phyloP scores from a whole-genome alignment of 257 asterid genomes.

The Phtheirospermum japonicum region DNA sequence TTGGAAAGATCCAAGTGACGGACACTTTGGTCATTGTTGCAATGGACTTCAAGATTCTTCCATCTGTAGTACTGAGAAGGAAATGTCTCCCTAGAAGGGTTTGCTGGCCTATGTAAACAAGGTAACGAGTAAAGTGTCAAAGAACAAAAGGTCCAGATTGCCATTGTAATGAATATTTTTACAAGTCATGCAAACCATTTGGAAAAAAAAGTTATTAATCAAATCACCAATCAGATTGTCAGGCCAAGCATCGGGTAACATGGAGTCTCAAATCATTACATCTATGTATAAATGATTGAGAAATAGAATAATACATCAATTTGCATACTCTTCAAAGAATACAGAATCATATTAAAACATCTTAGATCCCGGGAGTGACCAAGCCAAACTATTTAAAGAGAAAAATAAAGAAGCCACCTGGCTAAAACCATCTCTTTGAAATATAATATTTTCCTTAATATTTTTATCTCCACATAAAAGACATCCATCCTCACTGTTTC shows the following conservation, averaged over 20 bases:
- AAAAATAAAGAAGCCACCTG: no score
- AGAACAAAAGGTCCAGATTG: slow-evolving; percentile 18
- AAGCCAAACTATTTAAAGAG: background rate
- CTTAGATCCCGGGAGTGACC: background rate
- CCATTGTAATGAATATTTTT: background rate
- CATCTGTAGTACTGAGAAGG: slow-evolving; percentile 55
- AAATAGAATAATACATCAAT: background rate
- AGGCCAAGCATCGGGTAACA: background rate
- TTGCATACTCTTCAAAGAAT: background rate
- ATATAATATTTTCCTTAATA: no score
- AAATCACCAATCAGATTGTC: background rate
- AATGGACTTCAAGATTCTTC: slow-evolving; percentile 84
- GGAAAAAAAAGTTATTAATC: slow-evolving; percentile 5
- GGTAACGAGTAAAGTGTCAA: slow-evolving; percentile 14
- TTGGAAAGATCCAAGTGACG: slow-evolving; percentile 43
- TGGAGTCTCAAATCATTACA: slow-evolving; percentile 1
- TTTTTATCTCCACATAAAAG: no score
- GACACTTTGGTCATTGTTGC: slow-evolving; percentile 57
- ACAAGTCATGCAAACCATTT: slow-evolving; percentile 9
- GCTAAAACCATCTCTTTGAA: no score
- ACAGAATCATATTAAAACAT: background rate
- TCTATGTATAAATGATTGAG: slow-evolving; percentile 4
- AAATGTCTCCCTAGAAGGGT: slow-evolving; percentile 53
- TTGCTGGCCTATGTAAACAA: slow-evolving; percentile 21
- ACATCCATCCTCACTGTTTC: no score